Evolutionary conservation across 2,329 filamentous ascomycete species (phyloP).

Genomic region (Bipolaris cookei): DNA sequence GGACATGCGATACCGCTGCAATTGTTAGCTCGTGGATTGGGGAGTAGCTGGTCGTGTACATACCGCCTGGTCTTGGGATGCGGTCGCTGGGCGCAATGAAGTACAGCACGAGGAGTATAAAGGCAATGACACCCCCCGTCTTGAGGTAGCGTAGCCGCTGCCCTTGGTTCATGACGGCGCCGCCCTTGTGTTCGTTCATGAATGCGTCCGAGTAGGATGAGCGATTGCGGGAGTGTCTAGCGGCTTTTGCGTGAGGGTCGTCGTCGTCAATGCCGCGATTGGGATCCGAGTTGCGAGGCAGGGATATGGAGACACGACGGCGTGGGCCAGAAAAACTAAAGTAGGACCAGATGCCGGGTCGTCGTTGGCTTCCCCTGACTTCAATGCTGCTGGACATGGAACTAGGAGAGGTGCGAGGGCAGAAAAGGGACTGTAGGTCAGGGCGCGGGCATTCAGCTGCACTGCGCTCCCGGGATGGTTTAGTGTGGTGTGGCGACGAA

Average conservation of each 20-base stretch:
- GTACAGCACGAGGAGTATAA: constrained; percentile 64
- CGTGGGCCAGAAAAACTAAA: constrained; percentile 58
- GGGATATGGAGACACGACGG: constrained; percentile 59
- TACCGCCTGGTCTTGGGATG: constrained; percentile 35
- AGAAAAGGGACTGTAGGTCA: constrained; percentile 30
- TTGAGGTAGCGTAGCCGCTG: constrained; percentile 67
- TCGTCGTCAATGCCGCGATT: constrained; percentile 37
- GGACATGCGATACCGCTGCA: constrained; percentile 29
- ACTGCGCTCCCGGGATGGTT: constrained; percentile 23
- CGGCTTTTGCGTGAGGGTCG: constrained; percentile 57
- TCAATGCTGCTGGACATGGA: constrained; percentile 63
- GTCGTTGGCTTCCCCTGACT: constrained; percentile 51
- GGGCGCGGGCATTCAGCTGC: constrained; percentile 29
- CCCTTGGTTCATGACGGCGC: constrained; percentile 66
- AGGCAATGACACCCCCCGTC: constrained; percentile 65
- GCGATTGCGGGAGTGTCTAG: constrained; percentile 49
- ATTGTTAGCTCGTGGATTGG: not conserved
- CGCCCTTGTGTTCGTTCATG: constrained; percentile 54
- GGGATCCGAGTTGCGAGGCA: constrained; percentile 51
- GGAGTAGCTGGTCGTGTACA: constrained; percentile 8
- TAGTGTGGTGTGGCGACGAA: constrained; percentile 14
- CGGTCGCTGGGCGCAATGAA: constrained; percentile 57
- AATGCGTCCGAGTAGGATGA: constrained; percentile 47
- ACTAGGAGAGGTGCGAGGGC: constrained; percentile 29
- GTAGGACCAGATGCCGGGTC: constrained; percentile 61